Evolutionary conservation across 768 basidiomycete genomes (phyloP), one percentile per base, ranked within the genome.

Genomic region (Suillus ampliporus): DNA sequence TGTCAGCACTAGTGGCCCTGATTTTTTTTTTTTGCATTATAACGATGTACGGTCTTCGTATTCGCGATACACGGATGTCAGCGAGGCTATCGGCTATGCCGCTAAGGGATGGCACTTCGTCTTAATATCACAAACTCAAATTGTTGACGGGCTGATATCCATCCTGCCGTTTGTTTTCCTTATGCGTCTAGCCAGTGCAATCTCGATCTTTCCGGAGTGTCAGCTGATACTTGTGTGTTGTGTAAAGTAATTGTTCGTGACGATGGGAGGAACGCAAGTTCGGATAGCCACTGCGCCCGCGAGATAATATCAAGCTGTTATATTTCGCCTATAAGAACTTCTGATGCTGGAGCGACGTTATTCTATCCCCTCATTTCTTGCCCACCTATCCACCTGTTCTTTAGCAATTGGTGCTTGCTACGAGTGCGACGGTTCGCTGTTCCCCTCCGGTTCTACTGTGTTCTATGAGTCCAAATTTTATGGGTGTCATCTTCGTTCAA

Each of bases 401-500:
- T 69, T 65, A 60, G 51, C 61, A 60, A 65, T 47, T 52, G 53
- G 52, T 57, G 54, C 23, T 64, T 53, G 11, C 34, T 64, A 31
- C 57, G 48, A 64, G 57, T 70, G 43, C 40, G 51, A 47, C 26
- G 67, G 71, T 58, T 53, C 59, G 65, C 75, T 68, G 72, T 66
- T 73, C 74, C 77, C 74, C 76, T 69, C 73, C 66, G 60, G 1
- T 2, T 44, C 58, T 71, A 41, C 67, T 77, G 63, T 77, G 51
- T 76, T 72, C 77, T 76, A 74, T 77, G 79, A 79, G 71, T 70
- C 80, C 80, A 72, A 80, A 66, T 68, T 70, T 57, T 48, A 58
- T 67, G 66, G 57, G 67, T 65, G 63, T 70, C 72, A 68, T 63
- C 63, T 76, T 77, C 74, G 65, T 2, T 78, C 65, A 77, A 77